Conservation (phyloP, 2,329 filamentous ascomycete species). For the Ploettnerulaceae sp. region DNA sequence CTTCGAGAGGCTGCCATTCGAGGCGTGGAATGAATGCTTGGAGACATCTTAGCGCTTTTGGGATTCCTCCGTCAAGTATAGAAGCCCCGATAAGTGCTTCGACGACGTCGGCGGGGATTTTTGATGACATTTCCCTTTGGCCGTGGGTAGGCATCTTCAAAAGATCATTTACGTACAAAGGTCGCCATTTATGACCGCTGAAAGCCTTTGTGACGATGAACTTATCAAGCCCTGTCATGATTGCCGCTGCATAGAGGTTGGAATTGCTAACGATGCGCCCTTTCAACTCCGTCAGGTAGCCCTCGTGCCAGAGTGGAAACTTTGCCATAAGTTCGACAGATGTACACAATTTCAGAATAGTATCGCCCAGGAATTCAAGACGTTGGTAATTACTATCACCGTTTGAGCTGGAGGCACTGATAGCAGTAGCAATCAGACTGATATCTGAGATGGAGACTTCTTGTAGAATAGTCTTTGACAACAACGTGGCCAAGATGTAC, state of each 20-base stretch:
- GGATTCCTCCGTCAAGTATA: conserved; percentile 62
- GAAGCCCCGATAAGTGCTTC: conserved; percentile 79
- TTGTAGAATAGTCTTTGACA: conserved; percentile 52
- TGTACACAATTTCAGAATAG: conserved; percentile 70
- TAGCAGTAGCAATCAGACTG: conserved; percentile 59
- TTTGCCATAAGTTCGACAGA: conserved; percentile 57
- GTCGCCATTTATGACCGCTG: conserved; percentile 67
- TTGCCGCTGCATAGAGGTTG: conserved; percentile 61
- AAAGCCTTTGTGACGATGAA: conserved; percentile 69
- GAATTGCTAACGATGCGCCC: conserved; percentile 69
- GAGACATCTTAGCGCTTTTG: conserved; percentile 60
- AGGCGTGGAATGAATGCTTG: conserved; percentile 59
- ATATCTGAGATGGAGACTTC: conserved; percentile 50
- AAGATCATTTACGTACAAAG: conserved; percentile 50
- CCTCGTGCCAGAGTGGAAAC: conserved; percentile 67
- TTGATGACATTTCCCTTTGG: conserved; percentile 55
- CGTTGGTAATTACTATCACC: conserved; percentile 70
- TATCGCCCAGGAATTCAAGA: conserved; percentile 83
- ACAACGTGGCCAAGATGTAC: conserved; percentile 54
- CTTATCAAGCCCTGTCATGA: conserved; percentile 59
- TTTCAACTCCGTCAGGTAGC: conserved; percentile 65
- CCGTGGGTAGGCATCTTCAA: conserved; percentile 24
- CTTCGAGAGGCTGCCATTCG: conserved; percentile 41
- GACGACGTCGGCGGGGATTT: conserved; percentile 80
- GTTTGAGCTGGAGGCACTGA: conserved; percentile 58